Evolutionary conservation across 345 rosid species (phyloP).

Genomic region (Nephelium lappaceum): DNA sequence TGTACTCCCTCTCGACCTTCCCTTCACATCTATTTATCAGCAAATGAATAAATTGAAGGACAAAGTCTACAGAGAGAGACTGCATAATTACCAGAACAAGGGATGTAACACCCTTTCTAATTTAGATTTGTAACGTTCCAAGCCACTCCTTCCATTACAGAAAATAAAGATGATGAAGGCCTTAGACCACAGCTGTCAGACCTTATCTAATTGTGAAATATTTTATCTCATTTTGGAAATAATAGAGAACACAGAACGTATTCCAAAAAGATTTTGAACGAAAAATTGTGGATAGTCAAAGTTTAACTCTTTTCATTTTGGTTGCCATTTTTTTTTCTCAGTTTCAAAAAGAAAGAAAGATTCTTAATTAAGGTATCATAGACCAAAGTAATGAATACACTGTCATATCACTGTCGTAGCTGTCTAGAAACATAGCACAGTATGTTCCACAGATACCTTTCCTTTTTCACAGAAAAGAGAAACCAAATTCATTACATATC

Average conservation of each 20-base stretch:
- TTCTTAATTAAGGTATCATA: background rate
- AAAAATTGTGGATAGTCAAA: background rate
- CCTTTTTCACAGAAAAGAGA: background rate
- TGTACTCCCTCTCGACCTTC: slow-evolving; percentile 2
- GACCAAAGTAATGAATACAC: background rate
- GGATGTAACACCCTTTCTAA: background rate
- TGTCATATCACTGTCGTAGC: background rate
- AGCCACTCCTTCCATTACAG: background rate
- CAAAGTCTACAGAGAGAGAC: background rate
- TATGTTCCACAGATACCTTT: background rate
- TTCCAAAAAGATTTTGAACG: background rate
- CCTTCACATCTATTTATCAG: background rate
- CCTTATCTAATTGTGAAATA: background rate
- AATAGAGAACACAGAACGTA: background rate
- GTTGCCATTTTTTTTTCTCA: background rate
- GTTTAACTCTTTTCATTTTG: background rate
- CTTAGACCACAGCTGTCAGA: background rate
- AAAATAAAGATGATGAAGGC: background rate
- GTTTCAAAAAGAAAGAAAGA: slow-evolving; percentile 2
- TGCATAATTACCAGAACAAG: background rate
- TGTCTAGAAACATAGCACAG: slow-evolving; percentile 2
- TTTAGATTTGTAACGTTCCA: background rate
- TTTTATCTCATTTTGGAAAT: background rate
- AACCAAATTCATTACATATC: background rate
- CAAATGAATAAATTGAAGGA: background rate